phyloP scores from a whole-genome alignment of 352 stramenopile genomes.

The Blastocystis hominis region DNA sequence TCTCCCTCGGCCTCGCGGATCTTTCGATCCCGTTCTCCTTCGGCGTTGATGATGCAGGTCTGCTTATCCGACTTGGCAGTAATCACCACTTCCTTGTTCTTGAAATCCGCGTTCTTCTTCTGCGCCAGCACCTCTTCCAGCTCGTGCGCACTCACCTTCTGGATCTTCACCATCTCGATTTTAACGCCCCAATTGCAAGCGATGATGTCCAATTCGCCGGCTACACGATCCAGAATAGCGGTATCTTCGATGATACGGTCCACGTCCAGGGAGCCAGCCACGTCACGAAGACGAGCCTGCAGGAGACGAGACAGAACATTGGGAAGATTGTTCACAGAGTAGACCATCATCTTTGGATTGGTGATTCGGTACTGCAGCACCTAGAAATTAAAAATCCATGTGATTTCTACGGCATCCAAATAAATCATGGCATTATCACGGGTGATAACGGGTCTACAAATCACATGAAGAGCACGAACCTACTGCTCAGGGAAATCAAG shows the following conservation, averaged over 20 bases:
- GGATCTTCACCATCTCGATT: constrained; percentile 64
- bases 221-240: constrained; percentile 61
- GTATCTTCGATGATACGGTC: constrained; percentile 64
- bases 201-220: constrained; percentile 60
- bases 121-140: constrained; percentile 62
- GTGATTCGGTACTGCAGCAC: constrained; percentile 61
- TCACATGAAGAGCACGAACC: neutral
- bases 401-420: constrained; percentile 59
- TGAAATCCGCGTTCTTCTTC: constrained; percentile 64
- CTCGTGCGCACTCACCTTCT: constrained; percentile 60
- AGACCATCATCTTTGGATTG: constrained; percentile 63
- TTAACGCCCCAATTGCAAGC: constrained; percentile 61
- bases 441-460: constrained; percentile 61
- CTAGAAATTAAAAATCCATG: neutral
- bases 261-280: constrained; percentile 62
- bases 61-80: constrained; percentile 62
- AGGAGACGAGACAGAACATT: constrained; percentile 61
- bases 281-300: constrained; percentile 62
- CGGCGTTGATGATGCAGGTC: constrained; percentile 62
- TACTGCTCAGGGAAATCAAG: constrained; percentile 62
- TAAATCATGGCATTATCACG: constrained; percentile 63
- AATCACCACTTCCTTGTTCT: constrained; percentile 64
- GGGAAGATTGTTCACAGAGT: constrained; percentile 62
- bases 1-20: constrained; percentile 63
- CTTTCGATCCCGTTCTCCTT: constrained; percentile 62